phyloP scores from a whole-genome alignment of 2,329 filamentous ascomycete species.

The Helotiales sp. region DNA sequence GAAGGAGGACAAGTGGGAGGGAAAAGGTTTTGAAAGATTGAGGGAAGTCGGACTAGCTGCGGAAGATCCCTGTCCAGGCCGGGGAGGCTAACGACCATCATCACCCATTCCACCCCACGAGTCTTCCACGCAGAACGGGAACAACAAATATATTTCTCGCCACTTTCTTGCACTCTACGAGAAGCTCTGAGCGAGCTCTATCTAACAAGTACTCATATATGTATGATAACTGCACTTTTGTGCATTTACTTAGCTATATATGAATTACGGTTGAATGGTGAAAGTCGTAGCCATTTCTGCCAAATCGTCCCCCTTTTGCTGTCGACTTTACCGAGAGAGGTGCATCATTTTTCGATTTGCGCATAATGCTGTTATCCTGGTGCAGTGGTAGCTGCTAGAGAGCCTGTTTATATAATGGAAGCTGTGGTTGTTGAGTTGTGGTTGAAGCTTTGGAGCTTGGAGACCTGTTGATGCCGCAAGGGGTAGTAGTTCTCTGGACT shows the following conservation, averaged over 20 bases:
- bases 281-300: slow-evolving; percentile 4
- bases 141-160: slow-evolving; percentile 36
- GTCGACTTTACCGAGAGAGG: no score
- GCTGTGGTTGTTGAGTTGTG: no score
- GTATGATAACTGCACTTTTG: no score
- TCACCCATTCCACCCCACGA: slow-evolving; percentile 20
- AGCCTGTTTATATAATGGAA: no score
- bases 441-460: neutral
- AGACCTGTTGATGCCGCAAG: neutral
- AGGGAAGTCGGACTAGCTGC: no score
- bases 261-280: neutral
- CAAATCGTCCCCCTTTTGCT: no score
- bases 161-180: slow-evolving; percentile 67
- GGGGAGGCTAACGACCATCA: no score
- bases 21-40: no score
- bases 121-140: slow-evolving; percentile 32
- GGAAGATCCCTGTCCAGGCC: no score
- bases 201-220: slow-evolving; percentile 39
- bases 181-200: slow-evolving; percentile 46
- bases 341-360: no score
- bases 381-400: no score
- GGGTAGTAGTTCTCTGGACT: neutral
- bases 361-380: no score
- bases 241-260: neutral
- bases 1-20: slow-evolving; percentile 36